Conservation (phyloP, 192 early-diverging fungal genomes). For the Chytriomyces sp. region DNA sequence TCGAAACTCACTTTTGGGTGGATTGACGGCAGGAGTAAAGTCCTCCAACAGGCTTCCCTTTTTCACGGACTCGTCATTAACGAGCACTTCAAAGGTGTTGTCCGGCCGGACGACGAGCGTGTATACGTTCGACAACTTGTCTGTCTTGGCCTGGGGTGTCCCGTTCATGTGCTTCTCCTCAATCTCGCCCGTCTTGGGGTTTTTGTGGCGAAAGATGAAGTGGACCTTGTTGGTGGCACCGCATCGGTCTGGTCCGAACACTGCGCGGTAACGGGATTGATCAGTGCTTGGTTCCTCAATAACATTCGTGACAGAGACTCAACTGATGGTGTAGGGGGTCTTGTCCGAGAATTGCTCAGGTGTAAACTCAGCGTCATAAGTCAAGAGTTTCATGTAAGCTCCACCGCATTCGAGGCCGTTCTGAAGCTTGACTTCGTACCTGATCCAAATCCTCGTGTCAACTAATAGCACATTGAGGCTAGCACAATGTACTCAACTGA, state of each 20-base stretch:
- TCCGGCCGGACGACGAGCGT: constrained; percentile 83
- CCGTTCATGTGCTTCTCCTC: constrained; percentile 87
- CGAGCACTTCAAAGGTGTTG: constrained; percentile 76
- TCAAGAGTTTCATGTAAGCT: constrained; percentile 89
- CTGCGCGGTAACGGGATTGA: constrained; percentile 37
- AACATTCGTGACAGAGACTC: neutral
- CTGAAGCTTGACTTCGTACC: constrained; percentile 89
- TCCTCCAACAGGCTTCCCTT: constrained; percentile 74
- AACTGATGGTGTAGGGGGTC: constrained; percentile 83
- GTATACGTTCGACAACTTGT: constrained; percentile 74
- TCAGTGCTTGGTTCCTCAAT: neutral
- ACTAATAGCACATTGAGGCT: too few species aligned
- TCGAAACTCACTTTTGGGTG: constrained; percentile 69
- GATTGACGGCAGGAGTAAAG: constrained; percentile 86
- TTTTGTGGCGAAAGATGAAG: constrained; percentile 90
- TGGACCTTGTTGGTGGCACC: constrained; percentile 89
- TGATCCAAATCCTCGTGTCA: too few species aligned
- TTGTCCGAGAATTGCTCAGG: constrained; percentile 75
- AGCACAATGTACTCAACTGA: constrained; percentile 3
- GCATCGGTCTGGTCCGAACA: constrained; percentile 98
- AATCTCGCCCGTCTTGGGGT: constrained; percentile 75
- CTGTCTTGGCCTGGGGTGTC: constrained; percentile 62
- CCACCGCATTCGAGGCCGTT: constrained; percentile 88
- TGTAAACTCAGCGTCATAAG: constrained; percentile 60
- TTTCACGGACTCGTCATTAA: constrained; percentile 68